Evolutionary conservation across 2,329 filamentous ascomycete genomes (phyloP).

Genomic region (Exophiala xenobiotica): DNA sequence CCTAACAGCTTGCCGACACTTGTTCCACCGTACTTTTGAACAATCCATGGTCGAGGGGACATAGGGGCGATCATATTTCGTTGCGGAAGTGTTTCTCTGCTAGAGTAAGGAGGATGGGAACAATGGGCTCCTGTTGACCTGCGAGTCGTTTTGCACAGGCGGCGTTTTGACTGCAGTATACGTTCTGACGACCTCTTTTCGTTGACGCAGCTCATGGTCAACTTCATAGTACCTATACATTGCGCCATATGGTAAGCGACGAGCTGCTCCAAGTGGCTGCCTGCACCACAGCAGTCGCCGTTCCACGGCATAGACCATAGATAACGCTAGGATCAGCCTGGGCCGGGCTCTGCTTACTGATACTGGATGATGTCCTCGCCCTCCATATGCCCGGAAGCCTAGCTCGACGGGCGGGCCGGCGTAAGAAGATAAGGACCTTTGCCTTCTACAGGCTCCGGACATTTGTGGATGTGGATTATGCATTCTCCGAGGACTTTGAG

Average conservation of each 20-base stretch:
- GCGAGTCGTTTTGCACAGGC: neutral
- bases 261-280: neutral
- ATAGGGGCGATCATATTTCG: neutral
- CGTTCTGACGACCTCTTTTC: neutral
- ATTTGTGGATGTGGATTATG: neutral
- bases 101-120: neutral
- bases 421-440: neutral
- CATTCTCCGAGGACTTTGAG: neutral
- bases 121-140: neutral
- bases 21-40: constrained; percentile 13
- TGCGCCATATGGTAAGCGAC: neutral
- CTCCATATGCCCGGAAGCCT: neutral
- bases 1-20: constrained; percentile 11
- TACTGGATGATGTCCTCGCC: neutral
- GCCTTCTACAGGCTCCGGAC: neutral
- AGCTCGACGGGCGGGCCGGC: neutral
- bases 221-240: neutral
- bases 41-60: neutral
- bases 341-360: neutral
- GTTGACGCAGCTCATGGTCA: neutral
- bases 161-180: neutral
- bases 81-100: neutral
- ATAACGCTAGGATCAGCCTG: neutral
- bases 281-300: neutral
- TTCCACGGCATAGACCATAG: neutral